Percentiles rank a stretch among this genome's conserved stretches.
Conservation (phyloP, 2,329 filamentous ascomycete genomes). For the Fusarium anthophilum region DNA sequence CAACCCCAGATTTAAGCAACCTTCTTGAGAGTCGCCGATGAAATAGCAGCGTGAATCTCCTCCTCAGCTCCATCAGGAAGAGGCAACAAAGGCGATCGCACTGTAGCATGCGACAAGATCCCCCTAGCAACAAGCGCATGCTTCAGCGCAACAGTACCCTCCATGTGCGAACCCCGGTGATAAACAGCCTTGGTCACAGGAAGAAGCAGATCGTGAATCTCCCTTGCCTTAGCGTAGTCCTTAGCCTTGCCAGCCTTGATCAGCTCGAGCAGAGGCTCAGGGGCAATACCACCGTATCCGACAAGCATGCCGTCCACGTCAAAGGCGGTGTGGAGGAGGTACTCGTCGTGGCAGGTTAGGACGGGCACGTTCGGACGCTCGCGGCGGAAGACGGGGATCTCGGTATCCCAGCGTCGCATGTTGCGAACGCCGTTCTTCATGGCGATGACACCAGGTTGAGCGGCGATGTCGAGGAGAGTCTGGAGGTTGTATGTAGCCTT, state of each 20-base stretch:
- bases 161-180: constrained; percentile 64
- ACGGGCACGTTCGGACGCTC: constrained; percentile 60
- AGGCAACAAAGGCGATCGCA: constrained; percentile 55
- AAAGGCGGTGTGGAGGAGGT: constrained; percentile 61
- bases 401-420: constrained; percentile 66
- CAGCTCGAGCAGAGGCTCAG: constrained; percentile 59
- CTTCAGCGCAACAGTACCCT: constrained; percentile 62
- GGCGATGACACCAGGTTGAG: constrained; percentile 61
- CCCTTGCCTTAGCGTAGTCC: constrained; percentile 58
- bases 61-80: constrained; percentile 9
- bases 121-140: constrained; percentile 61
- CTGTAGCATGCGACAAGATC: constrained; percentile 59
- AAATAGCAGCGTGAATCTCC: constrained; percentile 13
- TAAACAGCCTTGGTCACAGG: constrained; percentile 64
- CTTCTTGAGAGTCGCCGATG: constrained; percentile 10
- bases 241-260: constrained; percentile 60
- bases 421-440: constrained; percentile 68
- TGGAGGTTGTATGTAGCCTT: constrained; percentile 62
- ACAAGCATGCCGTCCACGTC: constrained; percentile 64
- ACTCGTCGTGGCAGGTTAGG: constrained; percentile 62
- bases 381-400: constrained; percentile 61
- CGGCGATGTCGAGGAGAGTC: constrained; percentile 62
- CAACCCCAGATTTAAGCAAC: not conserved
- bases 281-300: constrained; percentile 63
- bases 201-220: constrained; percentile 60